Evolutionary conservation across 1,284 basidiomycete species (phyloP).

Genomic region (Neotropicomus parvogracilis): DNA sequence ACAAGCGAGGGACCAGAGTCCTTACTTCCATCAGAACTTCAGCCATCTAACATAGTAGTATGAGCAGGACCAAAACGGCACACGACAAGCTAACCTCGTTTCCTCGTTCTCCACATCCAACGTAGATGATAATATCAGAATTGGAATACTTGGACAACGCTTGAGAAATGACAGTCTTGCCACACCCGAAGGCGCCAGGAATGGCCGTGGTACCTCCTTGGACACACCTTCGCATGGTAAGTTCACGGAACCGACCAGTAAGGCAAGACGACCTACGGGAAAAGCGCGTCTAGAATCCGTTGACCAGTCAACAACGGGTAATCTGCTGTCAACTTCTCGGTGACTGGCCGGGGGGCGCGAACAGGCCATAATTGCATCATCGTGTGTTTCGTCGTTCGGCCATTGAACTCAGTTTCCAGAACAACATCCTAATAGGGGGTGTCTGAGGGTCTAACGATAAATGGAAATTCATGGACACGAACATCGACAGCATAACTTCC

Average conservation of each 20-base stretch:
- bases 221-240: slow-evolving; percentile 64
- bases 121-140: slow-evolving; percentile 99
- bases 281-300: slow-evolving; percentile 94
- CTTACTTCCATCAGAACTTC: slow-evolving; percentile 92
- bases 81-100: slow-evolving; percentile 60
- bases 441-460: slow-evolving; percentile 1
- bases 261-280: slow-evolving; percentile 64
- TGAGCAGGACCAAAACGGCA: slow-evolving; percentile 6
- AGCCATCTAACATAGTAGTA: slow-evolving; percentile 70
- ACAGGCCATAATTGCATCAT: slow-evolving; percentile 99
- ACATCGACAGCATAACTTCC: slow-evolving; percentile 92
- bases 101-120: slow-evolving; percentile 93
- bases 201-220: slow-evolving; percentile 99
- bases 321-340: slow-evolving; percentile 93
- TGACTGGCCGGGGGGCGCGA: slow-evolving; percentile 91
- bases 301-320: slow-evolving; percentile 95
- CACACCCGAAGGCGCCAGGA: slow-evolving; percentile 98
- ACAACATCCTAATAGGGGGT: slow-evolving; percentile 72
- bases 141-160: slow-evolving; percentile 99
- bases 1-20: not conserved
- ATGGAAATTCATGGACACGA: slow-evolving; percentile 31
- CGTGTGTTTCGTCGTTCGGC: slow-evolving; percentile 89
- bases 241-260: not conserved
- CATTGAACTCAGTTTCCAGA: slow-evolving; percentile 96
- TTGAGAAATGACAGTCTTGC: slow-evolving; percentile 96